Base-by-base conservation (phyloP, 352 stramenopile species). In the Globisporangium recalcitrans region DNA sequence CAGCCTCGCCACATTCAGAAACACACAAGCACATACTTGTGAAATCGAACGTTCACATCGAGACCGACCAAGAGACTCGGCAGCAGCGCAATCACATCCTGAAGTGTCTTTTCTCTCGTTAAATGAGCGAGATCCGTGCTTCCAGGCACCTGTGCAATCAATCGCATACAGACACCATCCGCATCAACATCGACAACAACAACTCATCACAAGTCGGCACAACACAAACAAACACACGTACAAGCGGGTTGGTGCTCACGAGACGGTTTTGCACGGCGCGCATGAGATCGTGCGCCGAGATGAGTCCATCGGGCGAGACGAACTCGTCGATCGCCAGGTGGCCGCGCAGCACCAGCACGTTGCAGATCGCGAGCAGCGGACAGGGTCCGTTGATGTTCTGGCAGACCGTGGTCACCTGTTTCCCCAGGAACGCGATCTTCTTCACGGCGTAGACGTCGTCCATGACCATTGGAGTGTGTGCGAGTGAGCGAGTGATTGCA, bases 341-440 rank as follows among this genome's bases (percentile, higher is more conserved):
- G 22, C 91, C 86, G 19, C 91, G 87, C 38, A 99, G 84, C 27
- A 99, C 69, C 24, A 99, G 75, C 42, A 97, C 88, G 68, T 99
- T 99, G 55, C 84, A 87, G 59, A 98, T 96, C 4, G 96, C 97
- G 22, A 99, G 75, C 21, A 99, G 82, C 38, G 97, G 97, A 72
- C 97, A 99, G 38, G 97, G 97, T 3, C 97, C 97, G 77, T 99
- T 99, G 70, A 97, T 80, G 76, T 98, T 99, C 78, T 99, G 97
- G 58, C 97, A 96, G 16, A 99, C 78, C 65, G 98, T 98, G 10
- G 65, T 60, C 60, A 97, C 77, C 27, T 68, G 54, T 29, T 90
- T 90, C 9, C 85, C 78, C 42, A 97, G 79, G 71, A 97, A 97
- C 27, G 73, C 48, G 27, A 71, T 74, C 56, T 75, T 64, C 72